Evolutionary conservation across 23 red algal genomes (phyloP).

Genomic region (Cyanidioschyzon merolae): DNA sequence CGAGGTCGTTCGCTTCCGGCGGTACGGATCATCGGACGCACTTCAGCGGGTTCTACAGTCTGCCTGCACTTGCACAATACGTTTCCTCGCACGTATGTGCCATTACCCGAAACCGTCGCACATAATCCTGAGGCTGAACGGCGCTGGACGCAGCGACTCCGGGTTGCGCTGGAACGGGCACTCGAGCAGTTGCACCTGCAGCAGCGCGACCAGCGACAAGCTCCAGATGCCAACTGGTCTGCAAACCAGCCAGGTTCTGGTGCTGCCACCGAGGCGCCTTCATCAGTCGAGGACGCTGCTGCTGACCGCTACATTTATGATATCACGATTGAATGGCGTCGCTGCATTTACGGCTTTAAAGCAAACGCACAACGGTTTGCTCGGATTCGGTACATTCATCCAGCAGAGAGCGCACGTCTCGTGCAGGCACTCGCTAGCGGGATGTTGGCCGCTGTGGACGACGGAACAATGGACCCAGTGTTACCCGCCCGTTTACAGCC

Average conservation of each 20-base stretch:
- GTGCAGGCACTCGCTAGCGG: constrained; percentile 23
- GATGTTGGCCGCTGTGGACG: constrained; percentile 16
- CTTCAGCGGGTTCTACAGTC: constrained; percentile 49
- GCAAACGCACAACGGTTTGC: constrained; percentile 24
- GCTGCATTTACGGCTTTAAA: constrained; percentile 65
- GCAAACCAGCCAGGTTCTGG: not conserved
- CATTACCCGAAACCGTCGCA: constrained; percentile 7
- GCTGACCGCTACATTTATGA: constrained; percentile 39
- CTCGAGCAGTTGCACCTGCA: not conserved
- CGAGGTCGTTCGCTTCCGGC: constrained; percentile 31
- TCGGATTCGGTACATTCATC: constrained; percentile 40
- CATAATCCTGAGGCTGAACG: not conserved
- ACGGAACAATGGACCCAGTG: not conserved
- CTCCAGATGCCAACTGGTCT: not conserved
- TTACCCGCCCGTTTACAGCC: constrained; percentile 20
- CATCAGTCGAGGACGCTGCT: constrained; percentile 8
- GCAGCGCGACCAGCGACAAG: too few relatives aligned
- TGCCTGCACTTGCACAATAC: constrained; percentile 79
- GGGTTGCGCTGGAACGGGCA: constrained; percentile 26
- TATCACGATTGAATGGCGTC: constrained; percentile 35
- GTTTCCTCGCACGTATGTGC: constrained; percentile 66
- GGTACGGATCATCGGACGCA: constrained; percentile 76
- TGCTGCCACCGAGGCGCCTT: not conserved
- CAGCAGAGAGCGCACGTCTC: constrained; percentile 36
- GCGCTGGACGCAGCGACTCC: constrained; percentile 22